Base-by-base conservation (phyloP, 495 filamentous ascomycete species). In the Hyphodiscus hymeniophilus region DNA sequence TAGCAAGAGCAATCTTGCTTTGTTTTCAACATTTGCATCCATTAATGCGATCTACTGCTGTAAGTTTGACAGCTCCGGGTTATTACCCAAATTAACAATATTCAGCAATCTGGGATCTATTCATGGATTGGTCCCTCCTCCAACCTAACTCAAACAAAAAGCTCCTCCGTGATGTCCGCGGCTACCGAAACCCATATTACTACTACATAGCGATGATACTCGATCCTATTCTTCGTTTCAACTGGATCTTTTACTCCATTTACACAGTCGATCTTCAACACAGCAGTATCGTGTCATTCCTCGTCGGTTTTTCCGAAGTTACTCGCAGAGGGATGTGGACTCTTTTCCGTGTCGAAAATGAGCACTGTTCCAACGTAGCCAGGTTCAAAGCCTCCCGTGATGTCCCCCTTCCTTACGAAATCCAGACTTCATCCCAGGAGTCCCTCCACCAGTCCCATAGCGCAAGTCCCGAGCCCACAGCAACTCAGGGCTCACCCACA, bases 181-280 rank as follows among this genome's bases (percentile, higher is more conserved):
- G 81, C 1, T 84, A 87, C 61, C 88, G 88, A 52, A 69, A 68
- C 7, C 68, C 73, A 3, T 91, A 84, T 83, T 64, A 81, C 3
- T 98, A 98, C 67, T 96, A 96, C 58, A 61, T 62, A 7, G 83
- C 90, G 44, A 94, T 95, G 79, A 57, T 84, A 2, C 20, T 92
- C 23, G 88, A 98, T 61, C 84, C 90, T 0, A 73, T 95, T n/a
- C 68, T 98, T 1, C 84, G 92, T 16, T 96, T 94, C 64, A 85
- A 86, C 56, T 98, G 92, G 92, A 84, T 98, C 42, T 87, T 90
- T 61, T 98, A 94, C 66, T 81, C 85, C 58, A 87, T 95, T 43
- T 94, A 82, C 62, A 74, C 77, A 7, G 62, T 76, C 42, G 75
- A 94, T 47, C 65, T 81, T 15, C 90, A 95, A 60, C 89, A 96